These are phyloP conservation scores for Mangifera indica DNA, from an alignment of 345 rosid genomes.

Conservation along the genomic window DNA sequence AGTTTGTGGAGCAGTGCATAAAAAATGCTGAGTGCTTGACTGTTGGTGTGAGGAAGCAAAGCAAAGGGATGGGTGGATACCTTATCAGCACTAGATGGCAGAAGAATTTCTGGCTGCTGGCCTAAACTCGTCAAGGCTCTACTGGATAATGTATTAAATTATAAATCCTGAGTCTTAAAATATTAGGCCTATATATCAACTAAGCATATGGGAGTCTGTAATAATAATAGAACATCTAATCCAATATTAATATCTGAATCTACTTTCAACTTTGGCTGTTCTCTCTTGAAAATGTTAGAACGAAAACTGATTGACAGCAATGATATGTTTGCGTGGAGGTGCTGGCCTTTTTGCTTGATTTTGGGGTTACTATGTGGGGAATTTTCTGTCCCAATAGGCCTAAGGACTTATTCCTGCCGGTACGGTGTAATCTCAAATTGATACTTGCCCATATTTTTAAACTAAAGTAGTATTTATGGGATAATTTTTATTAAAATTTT, in stretches of 20 bases:
- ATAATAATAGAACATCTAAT: not conserved
- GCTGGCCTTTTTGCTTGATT: too few relatives aligned
- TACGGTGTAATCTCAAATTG: too few relatives aligned
- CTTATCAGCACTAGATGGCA: constrained; percentile 89
- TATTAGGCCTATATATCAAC: not conserved
- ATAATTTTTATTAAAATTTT: too few relatives aligned
- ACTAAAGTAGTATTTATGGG: too few relatives aligned
- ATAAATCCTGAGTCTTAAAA: not conserved
- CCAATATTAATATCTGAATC: not conserved
- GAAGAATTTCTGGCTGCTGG: constrained; percentile 97
- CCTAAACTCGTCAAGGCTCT: constrained; percentile 29
- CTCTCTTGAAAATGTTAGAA: too few relatives aligned
- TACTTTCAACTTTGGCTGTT: not conserved
- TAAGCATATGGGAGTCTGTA: not conserved
- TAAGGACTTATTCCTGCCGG: too few relatives aligned
- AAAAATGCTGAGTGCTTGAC: constrained; percentile 74
- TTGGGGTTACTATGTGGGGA: too few relatives aligned
- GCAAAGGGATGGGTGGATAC: constrained; percentile 78
- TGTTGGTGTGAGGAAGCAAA: constrained; percentile 88
- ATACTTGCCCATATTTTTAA: too few relatives aligned
- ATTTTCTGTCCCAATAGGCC: too few relatives aligned
- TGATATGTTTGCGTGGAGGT: too few relatives aligned
- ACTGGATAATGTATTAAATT: not conserved
- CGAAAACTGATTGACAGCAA: too few relatives aligned
- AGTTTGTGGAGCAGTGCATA: constrained; percentile 80